Base-by-base conservation (phyloP, 768 basidiomycete species). In the Glaciozyma antarctica region DNA sequence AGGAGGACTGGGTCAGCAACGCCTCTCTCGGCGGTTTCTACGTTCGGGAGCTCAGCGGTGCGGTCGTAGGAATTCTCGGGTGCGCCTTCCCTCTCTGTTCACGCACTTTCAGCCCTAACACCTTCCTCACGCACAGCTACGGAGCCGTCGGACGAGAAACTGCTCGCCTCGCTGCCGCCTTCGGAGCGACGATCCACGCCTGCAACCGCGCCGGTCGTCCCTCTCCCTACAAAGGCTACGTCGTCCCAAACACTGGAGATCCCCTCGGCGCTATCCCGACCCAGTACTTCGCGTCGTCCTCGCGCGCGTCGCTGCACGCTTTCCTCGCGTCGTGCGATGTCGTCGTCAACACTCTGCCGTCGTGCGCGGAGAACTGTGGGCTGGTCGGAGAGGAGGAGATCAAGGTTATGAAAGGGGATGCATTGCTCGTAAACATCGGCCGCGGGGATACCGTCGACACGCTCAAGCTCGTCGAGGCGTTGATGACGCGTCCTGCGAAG, bases 371-470 rank as follows among this genome's bases (percentile, higher is more conserved):
- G 44, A 55, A 22, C 10, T 24, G 26, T 6, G 43, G 38, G 16
- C n/a, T 62, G n/a, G 13, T 62, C 2, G 61, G 49, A 9, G 52
- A 30, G 47, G 53, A n/a, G 30, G 49, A 45, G 28, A 22, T 65
- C 6, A 47, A 9, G n/a, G 52, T 22, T 19, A 57, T 77, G 34
- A 73, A 73, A 12, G 62, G 75, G 30, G 72, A 71, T 17, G 73
- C 74, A 4, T 64, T 76, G 30, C 74, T 77, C 54, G 61, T 78
- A 61, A 78, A 78, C 60, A 73, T 78, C 26, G 77, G 77, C 21
- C 60, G 77, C 53, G 77, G 77, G n/a, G 68, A 73, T 57, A 67
- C 77, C 22, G 68, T 75, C 21, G 65, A 72, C 19, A 54, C 55
- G 17, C 49, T 43, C 41, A 41, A 10, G 49, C 38, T 63, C 8